Evolutionary conservation across 2,329 filamentous ascomycete genomes (phyloP), one percentile per base, ranked within the genome.

Genomic region (Aspergillus puulaauensis): DNA sequence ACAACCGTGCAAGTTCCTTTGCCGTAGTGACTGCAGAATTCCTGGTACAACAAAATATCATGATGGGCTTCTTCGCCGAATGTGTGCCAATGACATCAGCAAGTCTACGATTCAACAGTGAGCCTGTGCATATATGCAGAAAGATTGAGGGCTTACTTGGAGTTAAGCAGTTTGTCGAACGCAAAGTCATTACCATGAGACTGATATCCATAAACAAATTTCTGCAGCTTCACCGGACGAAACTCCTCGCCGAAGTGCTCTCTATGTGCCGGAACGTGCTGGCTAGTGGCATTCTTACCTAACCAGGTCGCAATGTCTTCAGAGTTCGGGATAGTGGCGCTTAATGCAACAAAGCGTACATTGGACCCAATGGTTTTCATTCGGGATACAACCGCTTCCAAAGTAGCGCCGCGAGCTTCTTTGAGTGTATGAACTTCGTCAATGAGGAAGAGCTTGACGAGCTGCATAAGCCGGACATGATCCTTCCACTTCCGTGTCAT

Each of bases 341-440:
- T 93, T 46, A 96, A 75, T 1, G 91, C 90, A 27, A 96, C 77
- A 65, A 96, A 95, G 14, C 91, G 86, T 15, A 95, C 86, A 68
- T 88, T 83, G 1, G 86, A 85, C 12, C 87, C 87, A 46, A 91
- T 86, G 0, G 88, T 88, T 72, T 95, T 95, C 90, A 95, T 96
- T 8, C 91, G 86, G 15, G 90, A 93, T 0, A 96, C 89, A 2
- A 96, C 88, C 4, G 89, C 89, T 70, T 96, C 91, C 1, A 96
- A 80, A 0, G 89, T 93, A 12, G 91, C 90, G 15, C 91, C 91
- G 23, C 91, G 86, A 3, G 82, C 76, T 66, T 95, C 90, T 66
- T 91, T 93, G 53, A 96, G 80, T 37, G 95, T 91, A 64, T 96
- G 91, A 0, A 96, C 90, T 68, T 96, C 91, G 65, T 96, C 91